phyloP scores from a whole-genome alignment of 495 filamentous ascomycete genomes.

The Penicillium nucicola region DNA sequence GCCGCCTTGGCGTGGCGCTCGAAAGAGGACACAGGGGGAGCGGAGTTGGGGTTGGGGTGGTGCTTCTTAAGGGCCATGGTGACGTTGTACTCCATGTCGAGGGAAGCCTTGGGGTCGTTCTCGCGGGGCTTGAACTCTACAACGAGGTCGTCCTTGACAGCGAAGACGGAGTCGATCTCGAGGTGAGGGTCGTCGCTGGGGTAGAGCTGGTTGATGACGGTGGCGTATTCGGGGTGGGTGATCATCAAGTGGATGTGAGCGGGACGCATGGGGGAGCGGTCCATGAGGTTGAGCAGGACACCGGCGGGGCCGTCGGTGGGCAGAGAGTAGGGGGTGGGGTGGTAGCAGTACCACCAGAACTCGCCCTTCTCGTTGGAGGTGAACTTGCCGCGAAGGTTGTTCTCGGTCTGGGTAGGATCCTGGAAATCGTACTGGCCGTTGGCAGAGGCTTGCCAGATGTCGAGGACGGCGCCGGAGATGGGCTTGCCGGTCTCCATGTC shows the following conservation, averaged over 20 bases:
- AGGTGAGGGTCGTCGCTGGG: constrained; percentile 59
- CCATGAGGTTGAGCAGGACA: constrained; percentile 65
- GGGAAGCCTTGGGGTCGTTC: constrained; percentile 43
- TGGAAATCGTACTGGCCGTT: constrained; percentile 92
- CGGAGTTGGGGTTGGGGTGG: constrained; percentile 47
- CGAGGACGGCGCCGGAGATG: constrained; percentile 68
- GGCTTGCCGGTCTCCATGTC: constrained; percentile 72
- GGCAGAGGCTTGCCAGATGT: constrained; percentile 82
- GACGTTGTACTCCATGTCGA: constrained; percentile 47
- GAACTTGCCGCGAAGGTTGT: constrained; percentile 86
- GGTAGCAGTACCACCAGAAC: constrained; percentile 79
- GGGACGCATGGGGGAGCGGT: constrained; percentile 58
- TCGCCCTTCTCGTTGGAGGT: constrained; percentile 69
- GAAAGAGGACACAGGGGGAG: constrained; percentile 43
- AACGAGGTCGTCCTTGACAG: constrained; percentile 63
- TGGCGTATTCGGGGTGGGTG: constrained; percentile 46
- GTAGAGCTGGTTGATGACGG: constrained; percentile 64
- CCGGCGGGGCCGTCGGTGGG: constrained; percentile 73
- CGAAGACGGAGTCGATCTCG: constrained; percentile 62
- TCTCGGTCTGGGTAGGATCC: constrained; percentile 71
- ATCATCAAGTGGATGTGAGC: constrained; percentile 51
- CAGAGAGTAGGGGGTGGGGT: constrained; percentile 76
- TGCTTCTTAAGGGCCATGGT: constrained; percentile 47
- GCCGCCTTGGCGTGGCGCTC: constrained; percentile 36
- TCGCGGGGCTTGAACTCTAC: constrained; percentile 59